Percentiles rank a stretch among this genome's conserved stretches.
Evolutionary conservation across 2,329 filamentous ascomycete species (phyloP).

Genomic region (Kalmusia sp.): DNA sequence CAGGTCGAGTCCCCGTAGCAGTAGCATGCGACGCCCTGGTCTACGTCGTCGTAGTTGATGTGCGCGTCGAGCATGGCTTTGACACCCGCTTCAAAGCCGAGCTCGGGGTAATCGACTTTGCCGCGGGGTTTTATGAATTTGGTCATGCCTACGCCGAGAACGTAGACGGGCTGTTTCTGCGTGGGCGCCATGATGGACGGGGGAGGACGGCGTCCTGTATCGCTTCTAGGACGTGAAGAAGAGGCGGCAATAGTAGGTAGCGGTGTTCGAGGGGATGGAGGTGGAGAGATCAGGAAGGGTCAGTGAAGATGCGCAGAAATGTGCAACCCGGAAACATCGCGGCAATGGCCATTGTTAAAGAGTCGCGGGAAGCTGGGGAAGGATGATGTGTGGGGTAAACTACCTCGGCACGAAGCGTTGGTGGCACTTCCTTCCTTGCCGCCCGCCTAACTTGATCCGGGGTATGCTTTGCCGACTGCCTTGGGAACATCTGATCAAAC

Average conservation of each 20-base stretch:
- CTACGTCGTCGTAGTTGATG: slow-evolving; percentile 95
- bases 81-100: slow-evolving; percentile 90
- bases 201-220: neutral
- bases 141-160: slow-evolving; percentile 97
- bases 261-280: neutral
- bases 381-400: slow-evolving; percentile 7
- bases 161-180: slow-evolving; percentile 71
- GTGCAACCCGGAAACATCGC: neutral
- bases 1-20: slow-evolving; percentile 96
- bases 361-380: slow-evolving; percentile 5
- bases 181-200: slow-evolving; percentile 53
- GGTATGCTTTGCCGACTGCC: slow-evolving; percentile 2
- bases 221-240: slow-evolving; percentile 9
- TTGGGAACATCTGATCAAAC: neutral
- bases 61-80: slow-evolving; percentile 85
- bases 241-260: neutral
- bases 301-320: neutral
- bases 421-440: neutral
- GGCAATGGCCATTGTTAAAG: slow-evolving; percentile 2
- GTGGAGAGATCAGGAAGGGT: neutral
- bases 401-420: neutral
- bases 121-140: slow-evolving; percentile 98
- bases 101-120: slow-evolving; percentile 92
- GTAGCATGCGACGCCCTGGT: slow-evolving; percentile 95
- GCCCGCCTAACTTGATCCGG: neutral